phyloP scores from a whole-genome alignment of 768 basidiomycete genomes.

The Kwoniella shandongensis region DNA sequence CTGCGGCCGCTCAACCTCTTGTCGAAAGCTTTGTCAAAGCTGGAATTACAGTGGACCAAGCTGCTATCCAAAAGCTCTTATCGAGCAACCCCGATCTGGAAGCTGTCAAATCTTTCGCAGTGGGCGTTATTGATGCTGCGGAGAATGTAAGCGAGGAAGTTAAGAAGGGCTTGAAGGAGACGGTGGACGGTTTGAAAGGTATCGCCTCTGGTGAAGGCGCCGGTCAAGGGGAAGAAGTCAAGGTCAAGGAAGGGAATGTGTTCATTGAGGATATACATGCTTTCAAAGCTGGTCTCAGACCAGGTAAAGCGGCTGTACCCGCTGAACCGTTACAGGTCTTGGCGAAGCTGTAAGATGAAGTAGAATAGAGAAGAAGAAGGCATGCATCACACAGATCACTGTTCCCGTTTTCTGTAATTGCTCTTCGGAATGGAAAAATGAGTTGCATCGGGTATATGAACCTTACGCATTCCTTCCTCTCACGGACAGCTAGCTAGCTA shows the following conservation, averaged over 20 bases:
- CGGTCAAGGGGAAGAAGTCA: slow-evolving; percentile 55
- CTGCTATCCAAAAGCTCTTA: slow-evolving; percentile 59
- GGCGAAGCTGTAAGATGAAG: slow-evolving; percentile 42
- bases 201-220: slow-evolving; percentile 57
- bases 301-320: slow-evolving; percentile 64
- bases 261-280: slow-evolving; percentile 66
- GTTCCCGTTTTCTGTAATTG: too few species aligned
- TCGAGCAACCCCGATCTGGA: slow-evolving; percentile 62
- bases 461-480: too few species aligned
- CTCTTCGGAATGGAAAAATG: too few species aligned
- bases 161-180: slow-evolving; percentile 58
- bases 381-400: not conserved
- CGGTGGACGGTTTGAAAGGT: slow-evolving; percentile 60
- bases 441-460: too few species aligned
- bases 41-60: slow-evolving; percentile 59
- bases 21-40: slow-evolving; percentile 59
- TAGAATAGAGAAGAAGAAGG: not conserved
- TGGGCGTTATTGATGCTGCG: slow-evolving; percentile 50
- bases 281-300: slow-evolving; percentile 65
- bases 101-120: slow-evolving; percentile 70
- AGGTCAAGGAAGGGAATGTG: slow-evolving; percentile 58
- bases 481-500: too few species aligned
- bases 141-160: slow-evolving; percentile 55
- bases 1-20: slow-evolving; percentile 66
- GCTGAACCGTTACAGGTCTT: slow-evolving; percentile 55